These are phyloP conservation scores for Quercus phellos DNA, from an alignment of 331 rosid species.

Conservation along the genomic window DNA sequence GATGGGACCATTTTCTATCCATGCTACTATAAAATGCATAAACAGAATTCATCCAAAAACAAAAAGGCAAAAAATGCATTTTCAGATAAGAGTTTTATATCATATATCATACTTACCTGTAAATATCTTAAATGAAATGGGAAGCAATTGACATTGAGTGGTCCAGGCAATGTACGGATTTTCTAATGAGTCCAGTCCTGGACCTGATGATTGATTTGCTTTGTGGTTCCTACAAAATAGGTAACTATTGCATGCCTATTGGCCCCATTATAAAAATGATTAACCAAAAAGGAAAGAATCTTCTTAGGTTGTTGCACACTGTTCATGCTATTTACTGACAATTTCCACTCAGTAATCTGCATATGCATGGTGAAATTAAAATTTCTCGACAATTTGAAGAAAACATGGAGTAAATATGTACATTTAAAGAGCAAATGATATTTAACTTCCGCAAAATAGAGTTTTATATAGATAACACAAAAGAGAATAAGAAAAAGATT, in stretches of 20 bases:
- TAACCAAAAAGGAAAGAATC: not conserved
- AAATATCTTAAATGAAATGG: slow-evolving; percentile 6
- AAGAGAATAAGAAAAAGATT: no score
- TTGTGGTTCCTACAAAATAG: slow-evolving; percentile 64
- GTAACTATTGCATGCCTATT: not conserved
- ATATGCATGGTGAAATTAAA: slow-evolving; percentile 81
- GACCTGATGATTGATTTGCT: slow-evolving; percentile 90
- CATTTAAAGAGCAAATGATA: slow-evolving; percentile 9
- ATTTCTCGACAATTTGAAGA: slow-evolving; percentile 72
- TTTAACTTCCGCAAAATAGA: not conserved
- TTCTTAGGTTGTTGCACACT: not conserved
- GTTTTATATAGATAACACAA: no score
- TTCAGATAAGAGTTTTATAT: not conserved
- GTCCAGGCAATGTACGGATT: slow-evolving; percentile 74
- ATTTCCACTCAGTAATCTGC: slow-evolving; percentile 70
- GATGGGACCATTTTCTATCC: not conserved
- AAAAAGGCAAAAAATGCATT: not conserved
- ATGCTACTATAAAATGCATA: no score
- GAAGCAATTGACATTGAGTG: slow-evolving; percentile 80
- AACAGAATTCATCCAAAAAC: not conserved
- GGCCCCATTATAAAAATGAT: not conserved
- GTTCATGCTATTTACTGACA: slow-evolving; percentile 43
- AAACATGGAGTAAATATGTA: slow-evolving; percentile 86
- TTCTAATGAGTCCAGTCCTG: slow-evolving; percentile 76
- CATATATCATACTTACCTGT: not conserved